A percentile compares a stretch with the other conserved stretches of the same genome.
Evolutionary conservation across 208 protist species (phyloP).

Genomic region (Tritrichomonas musculus): DNA sequence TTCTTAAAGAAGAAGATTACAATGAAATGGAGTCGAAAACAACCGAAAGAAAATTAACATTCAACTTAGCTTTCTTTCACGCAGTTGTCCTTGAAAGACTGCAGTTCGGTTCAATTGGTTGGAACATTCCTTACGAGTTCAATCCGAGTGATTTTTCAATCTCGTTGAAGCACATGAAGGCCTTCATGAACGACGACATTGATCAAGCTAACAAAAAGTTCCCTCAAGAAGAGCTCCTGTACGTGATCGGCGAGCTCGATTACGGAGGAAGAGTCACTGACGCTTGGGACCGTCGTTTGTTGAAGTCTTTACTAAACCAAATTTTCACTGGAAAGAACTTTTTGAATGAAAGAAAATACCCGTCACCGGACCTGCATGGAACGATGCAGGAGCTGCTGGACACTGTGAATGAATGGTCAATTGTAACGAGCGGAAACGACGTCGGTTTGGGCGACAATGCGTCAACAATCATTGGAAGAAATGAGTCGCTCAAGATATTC

Average conservation of each 20-base stretch:
- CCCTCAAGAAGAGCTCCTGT: conserved; percentile 92
- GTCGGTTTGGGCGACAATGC: background rate
- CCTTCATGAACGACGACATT: conserved; percentile 83
- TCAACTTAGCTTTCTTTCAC: conserved; percentile 95
- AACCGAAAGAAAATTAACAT: conserved; percentile 87
- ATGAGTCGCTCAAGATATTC: background rate
- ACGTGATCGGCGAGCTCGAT: conserved; percentile 98
- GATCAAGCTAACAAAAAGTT: conserved; percentile 44
- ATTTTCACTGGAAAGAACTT: background rate
- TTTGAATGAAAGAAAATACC: background rate
- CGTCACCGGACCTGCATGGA: background rate
- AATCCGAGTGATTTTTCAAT: conserved; percentile 90
- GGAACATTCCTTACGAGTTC: conserved; percentile 93
- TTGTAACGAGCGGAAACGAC: background rate
- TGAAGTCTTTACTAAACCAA: conserved; percentile 75
- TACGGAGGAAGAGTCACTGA: conserved; percentile 98
- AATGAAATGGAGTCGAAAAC: conserved; percentile 83
- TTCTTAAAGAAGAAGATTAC: conserved; percentile 74
- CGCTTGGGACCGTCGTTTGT: conserved; percentile 89
- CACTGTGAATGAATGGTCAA: background rate
- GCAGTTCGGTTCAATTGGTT: conserved; percentile 90
- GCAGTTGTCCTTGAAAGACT: conserved; percentile 89
- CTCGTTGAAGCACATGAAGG: conserved; percentile 81
- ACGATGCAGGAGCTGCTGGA: background rate
- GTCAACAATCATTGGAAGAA: conserved; percentile 10